A percentile compares a stretch with the other conserved stretches of the same genome.
Conservation (phyloP, 2,329 filamentous ascomycete genomes). For the Aspergillus brasiliensis region DNA sequence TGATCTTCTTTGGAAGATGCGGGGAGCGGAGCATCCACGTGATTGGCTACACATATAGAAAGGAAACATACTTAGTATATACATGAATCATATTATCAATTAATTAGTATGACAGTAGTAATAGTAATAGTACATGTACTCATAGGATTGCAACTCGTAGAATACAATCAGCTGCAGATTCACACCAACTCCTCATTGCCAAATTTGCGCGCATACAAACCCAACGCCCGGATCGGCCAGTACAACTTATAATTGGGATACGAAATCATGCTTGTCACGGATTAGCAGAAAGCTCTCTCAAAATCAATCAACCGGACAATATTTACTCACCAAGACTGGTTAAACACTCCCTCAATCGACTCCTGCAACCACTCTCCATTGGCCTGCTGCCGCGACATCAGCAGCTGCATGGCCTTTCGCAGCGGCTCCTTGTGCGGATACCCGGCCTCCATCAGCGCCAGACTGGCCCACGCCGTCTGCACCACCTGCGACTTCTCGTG, state of each 20-base stretch:
- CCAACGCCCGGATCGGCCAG: conserved; percentile 90
- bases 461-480: conserved; percentile 88
- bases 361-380: conserved; percentile 97
- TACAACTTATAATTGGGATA: conserved; percentile 99
- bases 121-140: neutral
- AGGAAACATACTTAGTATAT: too few species aligned
- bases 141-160: neutral
- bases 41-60: neutral
- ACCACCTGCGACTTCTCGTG: conserved; percentile 85
- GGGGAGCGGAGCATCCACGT: neutral
- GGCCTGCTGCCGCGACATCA: conserved; percentile 80
- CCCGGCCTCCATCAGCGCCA: conserved; percentile 77
- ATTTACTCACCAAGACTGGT: conserved; percentile 79
- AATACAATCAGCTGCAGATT: neutral
- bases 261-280: conserved; percentile 77
- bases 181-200: conserved; percentile 62
- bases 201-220: conserved; percentile 78
- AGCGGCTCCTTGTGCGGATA: conserved; percentile 76
- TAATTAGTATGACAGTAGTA: neutral
- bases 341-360: conserved; percentile 96
- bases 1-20: neutral
- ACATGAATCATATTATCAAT: neutral
- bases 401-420: conserved; percentile 71
- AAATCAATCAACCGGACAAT: neutral
- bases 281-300: conserved; percentile 18